Percentiles rank a stretch among this genome's conserved stretches.
Evolutionary conservation across 441 rosid genomes (phyloP).

Genomic region (Adansonia grandidieri): DNA sequence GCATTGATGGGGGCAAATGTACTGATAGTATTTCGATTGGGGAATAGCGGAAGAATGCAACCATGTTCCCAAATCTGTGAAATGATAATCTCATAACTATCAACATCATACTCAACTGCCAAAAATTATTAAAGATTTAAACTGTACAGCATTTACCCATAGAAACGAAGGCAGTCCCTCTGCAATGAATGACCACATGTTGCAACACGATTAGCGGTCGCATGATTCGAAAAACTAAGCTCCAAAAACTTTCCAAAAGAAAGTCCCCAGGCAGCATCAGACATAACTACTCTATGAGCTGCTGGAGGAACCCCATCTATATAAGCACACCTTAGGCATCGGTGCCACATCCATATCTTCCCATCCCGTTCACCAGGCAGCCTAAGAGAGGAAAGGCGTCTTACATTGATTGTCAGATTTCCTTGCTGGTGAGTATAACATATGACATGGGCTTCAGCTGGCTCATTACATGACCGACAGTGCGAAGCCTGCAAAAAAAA

Average conservation of each 20-base stretch:
- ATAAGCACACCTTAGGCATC: constrained; percentile 84
- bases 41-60: constrained; percentile 91
- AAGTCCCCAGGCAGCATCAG: constrained; percentile 80
- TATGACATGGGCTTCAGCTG: constrained; percentile 80
- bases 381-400: constrained; percentile 62
- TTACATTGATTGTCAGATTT: constrained; percentile 87
- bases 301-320: constrained; percentile 92
- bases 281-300: constrained; percentile 91
- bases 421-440: constrained; percentile 96
- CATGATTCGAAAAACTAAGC: constrained; percentile 93
- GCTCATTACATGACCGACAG: constrained; percentile 78
- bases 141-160: constrained; percentile 59
- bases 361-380: constrained; percentile 93
- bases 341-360: constrained; percentile 99
- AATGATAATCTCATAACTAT: constrained; percentile 29
- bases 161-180: constrained; percentile 92
- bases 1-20: constrained; percentile 68
- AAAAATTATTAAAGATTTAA: not conserved
- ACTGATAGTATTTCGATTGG: constrained; percentile 86
- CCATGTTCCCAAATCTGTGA: constrained; percentile 89
- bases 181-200: constrained; percentile 98
- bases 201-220: constrained; percentile 97
- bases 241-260: constrained; percentile 97
- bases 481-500: constrained; percentile 51
- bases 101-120: not conserved